phyloP scores from a whole-genome alignment of 495 filamentous ascomycete genomes.

The Penicilliopsis zonata region DNA sequence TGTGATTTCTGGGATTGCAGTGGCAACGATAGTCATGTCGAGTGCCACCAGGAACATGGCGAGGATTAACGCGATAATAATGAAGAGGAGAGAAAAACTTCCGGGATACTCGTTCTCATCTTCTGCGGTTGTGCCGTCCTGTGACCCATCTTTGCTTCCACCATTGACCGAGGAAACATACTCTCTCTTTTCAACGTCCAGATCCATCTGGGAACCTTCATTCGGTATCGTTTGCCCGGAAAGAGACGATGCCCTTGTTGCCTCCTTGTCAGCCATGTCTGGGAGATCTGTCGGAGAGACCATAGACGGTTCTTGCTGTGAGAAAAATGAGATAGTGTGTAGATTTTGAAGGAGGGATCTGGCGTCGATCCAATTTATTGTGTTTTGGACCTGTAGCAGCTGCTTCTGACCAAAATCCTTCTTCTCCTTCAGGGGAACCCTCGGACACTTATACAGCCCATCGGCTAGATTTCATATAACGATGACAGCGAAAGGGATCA shows the following conservation, averaged over 20 bases:
- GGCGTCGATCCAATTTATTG: no score
- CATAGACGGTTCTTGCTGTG: no score
- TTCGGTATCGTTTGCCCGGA: constrained; percentile 1
- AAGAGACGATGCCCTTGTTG: neutral
- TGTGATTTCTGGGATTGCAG: constrained; percentile 39
- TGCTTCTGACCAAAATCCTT: no score
- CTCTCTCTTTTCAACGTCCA: neutral
- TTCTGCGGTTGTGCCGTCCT: constrained; percentile 3
- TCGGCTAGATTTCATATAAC: no score
- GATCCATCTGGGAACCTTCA: neutral
- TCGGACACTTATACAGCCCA: no score
- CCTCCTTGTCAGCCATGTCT: neutral
- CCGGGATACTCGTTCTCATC: constrained; percentile 18
- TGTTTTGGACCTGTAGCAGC: no score
- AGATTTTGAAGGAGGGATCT: no score
- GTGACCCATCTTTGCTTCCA: neutral
- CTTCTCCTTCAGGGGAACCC: no score
- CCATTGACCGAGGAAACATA: neutral
- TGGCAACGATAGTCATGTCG: constrained; percentile 33
- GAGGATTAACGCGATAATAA: constrained; percentile 29
- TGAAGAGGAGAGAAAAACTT: constrained; percentile 18
- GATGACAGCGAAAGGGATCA: no score
- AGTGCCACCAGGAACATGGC: constrained; percentile 32
- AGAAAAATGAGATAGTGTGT: no score
- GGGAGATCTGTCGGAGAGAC: neutral